A percentile compares a stretch with the other conserved stretches of the same genome.
phyloP scores from a whole-genome alignment of 2,329 filamentous ascomycete species.

The Diaporthe batatas region DNA sequence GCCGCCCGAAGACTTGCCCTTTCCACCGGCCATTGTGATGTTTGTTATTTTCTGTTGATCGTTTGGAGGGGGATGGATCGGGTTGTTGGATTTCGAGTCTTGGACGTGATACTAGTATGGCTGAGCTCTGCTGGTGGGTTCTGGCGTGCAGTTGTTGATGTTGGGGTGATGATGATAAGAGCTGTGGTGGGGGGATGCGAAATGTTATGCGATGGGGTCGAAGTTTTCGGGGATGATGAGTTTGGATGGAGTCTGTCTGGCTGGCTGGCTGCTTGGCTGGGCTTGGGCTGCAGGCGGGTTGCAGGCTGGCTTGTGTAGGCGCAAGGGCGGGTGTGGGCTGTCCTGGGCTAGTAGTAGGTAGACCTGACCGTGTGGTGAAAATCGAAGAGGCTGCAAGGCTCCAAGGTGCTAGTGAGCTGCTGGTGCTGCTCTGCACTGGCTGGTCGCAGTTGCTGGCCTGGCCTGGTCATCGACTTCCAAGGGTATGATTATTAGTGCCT shows the following conservation, averaged over 20 bases:
- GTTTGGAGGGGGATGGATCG: neutral
- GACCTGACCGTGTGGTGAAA: slow-evolving; percentile 17
- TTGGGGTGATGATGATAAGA: slow-evolving; percentile 34
- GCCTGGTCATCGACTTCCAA: neutral
- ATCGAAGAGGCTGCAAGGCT: slow-evolving; percentile 38
- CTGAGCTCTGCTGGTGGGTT: neutral
- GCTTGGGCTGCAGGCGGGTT: neutral
- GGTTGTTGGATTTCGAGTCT: neutral
- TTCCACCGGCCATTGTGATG: slow-evolving; percentile 80
- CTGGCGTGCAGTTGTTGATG: slow-evolving; percentile 13
- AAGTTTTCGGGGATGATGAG: slow-evolving; percentile 34
- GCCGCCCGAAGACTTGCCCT: slow-evolving; percentile 92
- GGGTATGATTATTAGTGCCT: neutral
- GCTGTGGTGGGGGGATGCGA: slow-evolving; percentile 35
- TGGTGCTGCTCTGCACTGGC: neutral
- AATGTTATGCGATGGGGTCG: slow-evolving; percentile 37
- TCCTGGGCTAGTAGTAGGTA: neutral
- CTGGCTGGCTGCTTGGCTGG: neutral
- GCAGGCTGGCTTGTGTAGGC: neutral
- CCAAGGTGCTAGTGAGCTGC: neutral
- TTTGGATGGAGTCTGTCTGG: slow-evolving; percentile 18
- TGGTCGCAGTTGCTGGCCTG: neutral
- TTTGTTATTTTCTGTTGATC: slow-evolving; percentile 13
- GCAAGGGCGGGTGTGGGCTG: slow-evolving; percentile 7
- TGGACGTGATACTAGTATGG: neutral